phyloP scores from a whole-genome alignment of 768 basidiomycete genomes.

The Pleurotus tuoliensis region DNA sequence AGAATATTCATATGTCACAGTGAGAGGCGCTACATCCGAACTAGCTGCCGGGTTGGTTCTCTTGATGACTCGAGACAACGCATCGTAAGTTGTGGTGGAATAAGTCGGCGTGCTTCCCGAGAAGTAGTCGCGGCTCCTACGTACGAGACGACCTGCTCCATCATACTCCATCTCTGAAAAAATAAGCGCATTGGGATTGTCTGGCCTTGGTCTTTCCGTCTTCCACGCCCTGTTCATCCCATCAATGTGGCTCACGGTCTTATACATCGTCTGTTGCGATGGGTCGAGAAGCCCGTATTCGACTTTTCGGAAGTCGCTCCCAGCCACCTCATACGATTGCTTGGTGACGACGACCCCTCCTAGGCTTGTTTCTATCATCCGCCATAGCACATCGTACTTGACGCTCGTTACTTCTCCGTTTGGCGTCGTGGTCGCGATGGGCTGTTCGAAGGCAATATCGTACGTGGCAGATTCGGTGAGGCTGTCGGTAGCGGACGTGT shows the following conservation, averaged over 20 bases:
- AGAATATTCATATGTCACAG: neutral
- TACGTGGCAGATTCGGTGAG: neutral
- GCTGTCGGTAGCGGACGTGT: neutral
- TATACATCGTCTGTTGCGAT: neutral
- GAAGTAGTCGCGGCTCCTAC: slow-evolving; percentile 1
- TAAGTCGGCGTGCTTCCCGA: neutral
- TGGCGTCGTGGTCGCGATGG: neutral
- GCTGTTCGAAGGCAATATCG: neutral
- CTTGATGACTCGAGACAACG: neutral
- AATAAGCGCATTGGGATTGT: neutral
- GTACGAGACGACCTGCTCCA: neutral
- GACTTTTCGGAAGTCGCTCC: neutral
- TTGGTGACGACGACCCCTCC: neutral
- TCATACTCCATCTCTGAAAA: slow-evolving; percentile 2
- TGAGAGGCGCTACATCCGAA: neutral
- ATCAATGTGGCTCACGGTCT: slow-evolving; percentile 3
- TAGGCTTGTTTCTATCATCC: neutral
- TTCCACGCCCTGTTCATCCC: neutral
- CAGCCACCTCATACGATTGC: neutral
- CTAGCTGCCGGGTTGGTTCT: neutral
- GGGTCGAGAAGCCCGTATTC: slow-evolving; percentile 1
- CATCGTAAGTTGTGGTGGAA: neutral
- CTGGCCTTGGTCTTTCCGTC: neutral
- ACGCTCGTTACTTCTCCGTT: slow-evolving; percentile 3
- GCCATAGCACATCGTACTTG: neutral